Percentiles rank a stretch among this genome's conserved stretches.
Evolutionary conservation across 345 rosid species (phyloP).

Genomic region (Pelargonium nanum): DNA sequence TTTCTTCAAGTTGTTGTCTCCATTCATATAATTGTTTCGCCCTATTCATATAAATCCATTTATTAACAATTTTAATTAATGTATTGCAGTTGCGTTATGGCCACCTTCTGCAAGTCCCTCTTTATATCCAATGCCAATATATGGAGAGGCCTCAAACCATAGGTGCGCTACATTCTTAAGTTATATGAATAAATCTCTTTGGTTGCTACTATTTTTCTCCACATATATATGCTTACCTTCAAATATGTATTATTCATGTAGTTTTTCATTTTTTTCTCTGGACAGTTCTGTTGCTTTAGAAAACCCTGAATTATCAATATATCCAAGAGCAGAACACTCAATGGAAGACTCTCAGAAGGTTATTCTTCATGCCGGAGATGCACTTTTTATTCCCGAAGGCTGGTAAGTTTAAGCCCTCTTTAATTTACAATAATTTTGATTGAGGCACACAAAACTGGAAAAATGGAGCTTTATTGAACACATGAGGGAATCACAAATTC

Average conservation of each 20-base stretch:
- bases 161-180: conserved; percentile 26
- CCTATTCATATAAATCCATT: background rate
- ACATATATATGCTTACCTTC: too few species aligned
- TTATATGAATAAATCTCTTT: background rate
- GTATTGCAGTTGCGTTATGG: conserved; percentile 53
- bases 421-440: background rate
- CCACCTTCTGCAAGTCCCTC: conserved; percentile 71
- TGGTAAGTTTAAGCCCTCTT: conserved; percentile 44
- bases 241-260: background rate
- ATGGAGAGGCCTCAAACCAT: conserved; percentile 82
- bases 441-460: too few species aligned
- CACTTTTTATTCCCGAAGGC: conserved; percentile 97
- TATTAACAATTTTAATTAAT: background rate
- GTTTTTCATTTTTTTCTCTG: conserved; percentile 11
- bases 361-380: conserved; percentile 73
- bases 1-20: background rate
- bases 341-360: conserved; percentile 49
- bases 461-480: too few species aligned
- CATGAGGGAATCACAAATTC: too few species aligned
- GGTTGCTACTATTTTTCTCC: background rate
- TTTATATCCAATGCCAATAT: conserved; percentile 68
- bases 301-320: conserved; percentile 47
- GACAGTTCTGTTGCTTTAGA: conserved; percentile 61
- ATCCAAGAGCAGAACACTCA: conserved; percentile 64
- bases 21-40: background rate